phyloP scores from a whole-genome alignment of 1,139 yeast genomes.

The Trichomonascaceae sp. region DNA sequence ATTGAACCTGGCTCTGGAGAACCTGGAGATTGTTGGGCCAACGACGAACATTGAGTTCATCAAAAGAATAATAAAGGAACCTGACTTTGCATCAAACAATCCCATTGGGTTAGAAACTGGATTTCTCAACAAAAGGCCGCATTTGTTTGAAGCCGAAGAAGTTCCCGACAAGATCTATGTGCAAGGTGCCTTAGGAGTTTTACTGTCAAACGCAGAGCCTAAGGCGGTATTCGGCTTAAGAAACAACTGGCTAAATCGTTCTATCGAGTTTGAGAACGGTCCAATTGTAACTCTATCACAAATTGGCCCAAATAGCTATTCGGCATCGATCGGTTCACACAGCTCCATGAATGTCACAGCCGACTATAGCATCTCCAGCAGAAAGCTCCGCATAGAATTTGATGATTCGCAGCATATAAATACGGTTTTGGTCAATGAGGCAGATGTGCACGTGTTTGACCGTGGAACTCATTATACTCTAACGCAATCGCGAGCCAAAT shows the following conservation, averaged over 20 bases:
- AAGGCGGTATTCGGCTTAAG: constrained; percentile 11
- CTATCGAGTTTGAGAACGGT: constrained; percentile 13
- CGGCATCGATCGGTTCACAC: constrained; percentile 12
- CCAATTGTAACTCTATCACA: constrained; percentile 15
- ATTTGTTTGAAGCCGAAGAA: constrained; percentile 21
- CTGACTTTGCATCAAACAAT: constrained; percentile 27
- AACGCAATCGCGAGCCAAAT: constrained; percentile 26
- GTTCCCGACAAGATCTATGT: constrained; percentile 26
- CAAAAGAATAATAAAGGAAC: constrained; percentile 25
- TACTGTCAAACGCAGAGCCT: constrained; percentile 14
- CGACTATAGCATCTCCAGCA: constrained; percentile 10
- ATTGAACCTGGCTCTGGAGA: constrained; percentile 28
- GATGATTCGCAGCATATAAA: constrained; percentile 25
- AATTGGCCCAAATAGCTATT: constrained; percentile 12
- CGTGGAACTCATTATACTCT: constrained; percentile 28
- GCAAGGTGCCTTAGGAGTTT: constrained; percentile 30
- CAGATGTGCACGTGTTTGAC: constrained; percentile 29
- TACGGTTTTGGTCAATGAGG: constrained; percentile 25
- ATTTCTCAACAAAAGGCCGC: constrained; percentile 27
- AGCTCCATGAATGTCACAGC: constrained; percentile 12
- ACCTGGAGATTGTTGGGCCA: constrained; percentile 33
- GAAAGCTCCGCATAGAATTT: constrained; percentile 23
- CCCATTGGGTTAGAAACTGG: constrained; percentile 32
- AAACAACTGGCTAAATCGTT: constrained; percentile 10
- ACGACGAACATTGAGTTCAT: constrained; percentile 32